These are phyloP conservation scores for Dryadomyces quercivorus DNA, from an alignment of 2,329 filamentous ascomycete genomes.

Conservation along the genomic window DNA sequence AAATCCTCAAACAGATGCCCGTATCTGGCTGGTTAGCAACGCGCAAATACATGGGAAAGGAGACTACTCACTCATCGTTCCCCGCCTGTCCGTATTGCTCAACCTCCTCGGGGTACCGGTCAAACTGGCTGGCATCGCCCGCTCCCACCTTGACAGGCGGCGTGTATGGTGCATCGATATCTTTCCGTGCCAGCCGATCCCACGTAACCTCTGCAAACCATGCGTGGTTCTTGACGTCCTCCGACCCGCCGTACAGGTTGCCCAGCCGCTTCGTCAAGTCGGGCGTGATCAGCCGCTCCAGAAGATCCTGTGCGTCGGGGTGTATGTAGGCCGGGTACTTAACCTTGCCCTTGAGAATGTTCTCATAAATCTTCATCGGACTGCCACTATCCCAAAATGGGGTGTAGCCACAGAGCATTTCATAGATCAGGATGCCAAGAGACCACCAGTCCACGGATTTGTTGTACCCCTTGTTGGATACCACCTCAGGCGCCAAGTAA, in stretches of 20 bases:
- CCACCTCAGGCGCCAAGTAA: constrained; percentile 93
- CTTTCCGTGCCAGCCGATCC: constrained; percentile 87
- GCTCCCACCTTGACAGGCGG: constrained; percentile 88
- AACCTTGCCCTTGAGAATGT: constrained; percentile 88
- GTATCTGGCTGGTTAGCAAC: constrained; percentile 34
- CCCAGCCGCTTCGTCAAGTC: constrained; percentile 92
- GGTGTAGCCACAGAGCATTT: constrained; percentile 98
- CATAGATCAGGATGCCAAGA: constrained; percentile 93
- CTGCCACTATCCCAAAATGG: constrained; percentile 98
- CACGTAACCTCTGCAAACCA: constrained; percentile 98
- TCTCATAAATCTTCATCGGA: constrained; percentile 99
- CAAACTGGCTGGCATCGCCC: constrained; percentile 93
- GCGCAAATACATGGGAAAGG: too few species aligned
- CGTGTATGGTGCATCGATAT: constrained; percentile 96
- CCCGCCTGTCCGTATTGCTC: constrained; percentile 76
- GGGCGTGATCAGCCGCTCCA: constrained; percentile 84
- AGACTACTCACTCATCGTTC: constrained; percentile 66
- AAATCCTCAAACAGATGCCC: constrained; percentile 69
- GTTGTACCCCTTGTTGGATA: constrained; percentile 99
- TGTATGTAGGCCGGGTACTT: constrained; percentile 97
- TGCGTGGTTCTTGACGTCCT: constrained; percentile 87
- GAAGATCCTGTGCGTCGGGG: constrained; percentile 81
- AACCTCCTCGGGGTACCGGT: constrained; percentile 94
- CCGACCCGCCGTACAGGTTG: constrained; percentile 80
- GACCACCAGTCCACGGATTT: constrained; percentile 99